Evolutionary conservation across 2,329 filamentous ascomycete species (phyloP).

Genomic region (Cordyceps javanica): DNA sequence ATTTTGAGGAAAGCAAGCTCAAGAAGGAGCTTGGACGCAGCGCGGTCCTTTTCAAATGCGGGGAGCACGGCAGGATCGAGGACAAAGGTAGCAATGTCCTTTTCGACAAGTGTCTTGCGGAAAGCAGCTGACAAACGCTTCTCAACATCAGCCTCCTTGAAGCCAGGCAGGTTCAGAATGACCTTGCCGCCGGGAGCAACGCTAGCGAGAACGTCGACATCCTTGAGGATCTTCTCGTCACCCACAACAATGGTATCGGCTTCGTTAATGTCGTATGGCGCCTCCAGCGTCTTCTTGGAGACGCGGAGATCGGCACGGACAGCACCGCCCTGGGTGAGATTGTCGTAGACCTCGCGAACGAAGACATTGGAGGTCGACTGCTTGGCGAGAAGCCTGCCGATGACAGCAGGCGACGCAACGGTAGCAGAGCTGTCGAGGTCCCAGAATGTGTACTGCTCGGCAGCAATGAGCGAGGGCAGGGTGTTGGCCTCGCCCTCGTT

Average conservation of each 20-base stretch:
- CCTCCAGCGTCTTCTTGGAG: slow-evolving; percentile 76
- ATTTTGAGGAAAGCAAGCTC: slow-evolving; percentile 81
- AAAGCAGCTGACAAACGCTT: slow-evolving; percentile 70
- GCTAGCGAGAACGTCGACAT: slow-evolving; percentile 66
- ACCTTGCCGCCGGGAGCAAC: slow-evolving; percentile 66
- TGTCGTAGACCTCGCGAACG: slow-evolving; percentile 57
- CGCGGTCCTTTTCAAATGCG: slow-evolving; percentile 58
- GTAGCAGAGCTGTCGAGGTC: slow-evolving; percentile 71
- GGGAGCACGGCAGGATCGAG: slow-evolving; percentile 66
- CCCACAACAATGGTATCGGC: slow-evolving; percentile 77
- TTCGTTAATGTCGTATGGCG: slow-evolving; percentile 71
- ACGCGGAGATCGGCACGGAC: slow-evolving; percentile 80
- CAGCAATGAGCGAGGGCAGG: slow-evolving; percentile 43
- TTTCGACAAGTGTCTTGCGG: slow-evolving; percentile 64
- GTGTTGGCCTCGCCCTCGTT: slow-evolving; percentile 48
- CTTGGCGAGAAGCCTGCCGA: slow-evolving; percentile 60
- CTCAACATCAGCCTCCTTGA: slow-evolving; percentile 85
- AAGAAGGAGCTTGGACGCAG: slow-evolving; percentile 61
- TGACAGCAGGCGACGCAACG: slow-evolving; percentile 54
- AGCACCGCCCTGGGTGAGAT: slow-evolving; percentile 67
- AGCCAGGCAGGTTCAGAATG: slow-evolving; percentile 67
- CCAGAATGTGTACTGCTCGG: slow-evolving; percentile 91
- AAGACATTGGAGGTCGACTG: slow-evolving; percentile 60
- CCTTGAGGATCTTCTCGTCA: slow-evolving; percentile 71
- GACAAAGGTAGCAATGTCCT: slow-evolving; percentile 65